These are phyloP conservation scores for Microbotryomycetes sp. DNA, from an alignment of 1,284 basidiomycete genomes.

Conservation along the genomic window DNA sequence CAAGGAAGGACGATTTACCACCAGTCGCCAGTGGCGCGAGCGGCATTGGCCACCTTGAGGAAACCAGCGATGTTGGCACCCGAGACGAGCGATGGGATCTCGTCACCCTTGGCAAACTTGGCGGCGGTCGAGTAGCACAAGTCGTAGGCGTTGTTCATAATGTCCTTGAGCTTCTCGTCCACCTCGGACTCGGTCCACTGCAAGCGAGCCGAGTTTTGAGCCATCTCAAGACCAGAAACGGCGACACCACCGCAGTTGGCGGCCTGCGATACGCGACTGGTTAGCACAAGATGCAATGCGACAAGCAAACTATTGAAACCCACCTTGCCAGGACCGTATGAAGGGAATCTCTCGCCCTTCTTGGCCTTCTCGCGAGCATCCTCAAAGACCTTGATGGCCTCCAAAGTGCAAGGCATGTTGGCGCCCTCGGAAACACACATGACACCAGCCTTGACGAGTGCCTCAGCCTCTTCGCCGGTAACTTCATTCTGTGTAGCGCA, in stretches of 20 bases:
- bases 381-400: constrained; percentile 70
- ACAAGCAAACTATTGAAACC: constrained; percentile 62
- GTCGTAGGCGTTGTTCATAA: constrained; percentile 65
- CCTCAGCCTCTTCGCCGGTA: constrained; percentile 61
- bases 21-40: constrained; percentile 66
- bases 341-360: constrained; percentile 48
- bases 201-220: constrained; percentile 57
- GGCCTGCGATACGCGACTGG: constrained; percentile 29
- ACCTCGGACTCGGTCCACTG: constrained; percentile 63
- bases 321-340: constrained; percentile 68
- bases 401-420: constrained; percentile 50
- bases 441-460: constrained; percentile 61
- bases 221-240: constrained; percentile 71
- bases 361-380: constrained; percentile 48
- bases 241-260: constrained; percentile 44
- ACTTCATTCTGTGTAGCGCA: constrained; percentile 76
- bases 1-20: constrained; percentile 50
- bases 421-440: constrained; percentile 71
- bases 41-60: constrained; percentile 59
- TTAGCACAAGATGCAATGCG: constrained; percentile 45
- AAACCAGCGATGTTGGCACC: constrained; percentile 74
- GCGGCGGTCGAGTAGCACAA: constrained; percentile 53
- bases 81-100: constrained; percentile 50
- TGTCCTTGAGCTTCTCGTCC: constrained; percentile 63
- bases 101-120: constrained; percentile 55